phyloP scores from a whole-genome alignment of 2,329 filamentous ascomycete species.

The Cucurbitaria berberidis region DNA sequence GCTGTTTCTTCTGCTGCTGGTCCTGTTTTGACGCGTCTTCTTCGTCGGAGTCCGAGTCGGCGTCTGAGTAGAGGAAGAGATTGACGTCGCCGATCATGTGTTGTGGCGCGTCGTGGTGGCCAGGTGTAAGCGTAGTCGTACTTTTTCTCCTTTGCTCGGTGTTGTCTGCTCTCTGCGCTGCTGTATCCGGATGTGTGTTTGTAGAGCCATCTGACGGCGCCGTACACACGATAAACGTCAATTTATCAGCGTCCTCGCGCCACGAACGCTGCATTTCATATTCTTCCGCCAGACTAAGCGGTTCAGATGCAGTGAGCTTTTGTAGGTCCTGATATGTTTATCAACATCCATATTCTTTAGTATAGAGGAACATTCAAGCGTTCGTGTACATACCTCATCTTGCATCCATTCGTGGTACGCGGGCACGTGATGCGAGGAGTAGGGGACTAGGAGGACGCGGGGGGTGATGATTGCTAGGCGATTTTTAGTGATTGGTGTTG shows the following conservation, averaged over 20 bases:
- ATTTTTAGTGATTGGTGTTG: background rate
- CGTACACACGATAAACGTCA: conserved; percentile 85
- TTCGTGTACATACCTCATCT: no score
- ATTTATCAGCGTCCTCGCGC: conserved; percentile 80
- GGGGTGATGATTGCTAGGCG: conserved; percentile 69
- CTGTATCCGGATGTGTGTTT: no score
- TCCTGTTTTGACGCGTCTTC: background rate
- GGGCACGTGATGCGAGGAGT: conserved; percentile 79
- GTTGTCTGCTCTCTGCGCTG: no score
- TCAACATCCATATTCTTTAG: background rate
- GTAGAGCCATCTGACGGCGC: conserved; percentile 5
- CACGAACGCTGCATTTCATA: conserved; percentile 90
- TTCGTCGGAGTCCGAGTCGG: conserved; percentile 24
- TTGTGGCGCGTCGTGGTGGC: conserved; percentile 59
- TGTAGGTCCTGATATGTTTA: conserved; percentile 64
- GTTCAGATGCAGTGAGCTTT: conserved; percentile 85
- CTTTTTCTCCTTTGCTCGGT: no score
- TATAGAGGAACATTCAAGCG: no score
- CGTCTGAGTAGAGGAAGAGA: conserved; percentile 70
- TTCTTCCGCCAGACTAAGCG: conserved; percentile 79
- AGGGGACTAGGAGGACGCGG: conserved; percentile 78
- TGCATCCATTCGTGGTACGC: conserved; percentile 94
- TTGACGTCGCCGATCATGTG: conserved; percentile 59
- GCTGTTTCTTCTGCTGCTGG: background rate
- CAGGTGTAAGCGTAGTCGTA: no score